Evolutionary conservation across 306 rosid species (phyloP), one percentile per base, ranked within the genome.

Genomic region (Fragaria ananassa): DNA sequence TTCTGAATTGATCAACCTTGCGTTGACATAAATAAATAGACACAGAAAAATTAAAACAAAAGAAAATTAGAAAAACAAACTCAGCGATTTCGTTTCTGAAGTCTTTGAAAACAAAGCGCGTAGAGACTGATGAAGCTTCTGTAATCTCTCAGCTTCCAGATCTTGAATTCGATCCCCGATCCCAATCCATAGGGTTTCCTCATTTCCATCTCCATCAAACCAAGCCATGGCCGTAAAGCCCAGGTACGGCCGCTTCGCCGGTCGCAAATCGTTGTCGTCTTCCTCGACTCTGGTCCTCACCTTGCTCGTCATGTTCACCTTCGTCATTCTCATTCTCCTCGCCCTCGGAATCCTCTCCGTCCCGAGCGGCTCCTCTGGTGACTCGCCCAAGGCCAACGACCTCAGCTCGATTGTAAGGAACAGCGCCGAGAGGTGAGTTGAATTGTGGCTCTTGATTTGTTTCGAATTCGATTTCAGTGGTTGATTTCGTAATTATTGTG

Each of bases 261-360:
- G 76, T 18, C 92, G 98, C 49, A 96, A 89, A 70, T 74, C 97
- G 0, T 80, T 87, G 10, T 83, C 85, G 0, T 68, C 88, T 0
- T 74, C 87, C 6, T 82, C 89, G 8, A 88, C 97, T 17, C 77
- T 96, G 56, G 74, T 93, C 35, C 85, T 91, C 58, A 77, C 93
- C 35, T 39, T 88, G 81, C 91, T 96, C 51, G 75, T 92, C 53
- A 80, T 83, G 79, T 89, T 89, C 91, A 89, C 92, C 77, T 88
- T 92, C 86, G 93, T 87, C 79, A 78, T 91, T 25, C 89, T 96
- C 78, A 88, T 91, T 77, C 99, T 96, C 42, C 91, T 96, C 71
- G 92, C 91, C 17, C 93, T 96, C 53, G 98, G 99, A 41, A 84
- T 96, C 69, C 91, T 96, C 84, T 96, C 99, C 8, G 81, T 92